These are phyloP conservation scores for Bondarzewia mesenterica DNA, from an alignment of 1,284 basidiomycete genomes.

Conservation along the genomic window DNA sequence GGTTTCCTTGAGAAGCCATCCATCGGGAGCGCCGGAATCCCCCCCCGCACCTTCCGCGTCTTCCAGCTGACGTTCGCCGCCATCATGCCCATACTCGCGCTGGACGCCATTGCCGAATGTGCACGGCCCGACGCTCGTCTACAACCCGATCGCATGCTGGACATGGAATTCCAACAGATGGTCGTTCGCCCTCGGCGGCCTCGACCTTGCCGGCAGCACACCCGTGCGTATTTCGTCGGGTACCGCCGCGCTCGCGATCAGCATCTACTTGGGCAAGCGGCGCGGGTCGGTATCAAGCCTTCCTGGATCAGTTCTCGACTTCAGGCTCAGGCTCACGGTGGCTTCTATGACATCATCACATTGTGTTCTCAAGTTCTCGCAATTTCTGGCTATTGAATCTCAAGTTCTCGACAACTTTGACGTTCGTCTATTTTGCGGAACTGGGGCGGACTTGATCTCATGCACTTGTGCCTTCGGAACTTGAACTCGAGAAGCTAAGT, in stretches of 20 bases:
- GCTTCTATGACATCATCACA: no score
- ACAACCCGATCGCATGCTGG: constrained; percentile 92
- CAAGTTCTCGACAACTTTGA: no score
- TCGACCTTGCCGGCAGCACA: constrained; percentile 94
- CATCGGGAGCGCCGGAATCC: constrained; percentile 64
- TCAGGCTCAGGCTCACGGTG: no score
- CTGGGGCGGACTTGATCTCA: no score
- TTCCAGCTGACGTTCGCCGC: constrained; percentile 90
- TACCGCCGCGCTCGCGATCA: constrained; percentile 86
- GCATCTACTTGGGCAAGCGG: constrained; percentile 86
- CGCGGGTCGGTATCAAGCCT: no score
- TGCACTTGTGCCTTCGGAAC: no score
- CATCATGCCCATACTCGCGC: constrained; percentile 78
- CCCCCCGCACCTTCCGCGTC: constrained; percentile 80
- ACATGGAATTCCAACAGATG: constrained; percentile 91
- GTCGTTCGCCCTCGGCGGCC: constrained; percentile 71
- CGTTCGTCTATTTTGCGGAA: no score
- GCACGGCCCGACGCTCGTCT: constrained; percentile 83
- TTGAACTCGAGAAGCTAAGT: no score
- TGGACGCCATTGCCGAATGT: constrained; percentile 91
- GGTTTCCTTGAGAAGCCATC: constrained; percentile 75
- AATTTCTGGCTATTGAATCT: no score
- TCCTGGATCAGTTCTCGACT: no score
- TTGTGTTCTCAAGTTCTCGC: no score
- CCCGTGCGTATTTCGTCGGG: constrained; percentile 93